Conservation (phyloP, 1,284 basidiomycete species). For the Exobasidium cylindrosporum region DNA sequence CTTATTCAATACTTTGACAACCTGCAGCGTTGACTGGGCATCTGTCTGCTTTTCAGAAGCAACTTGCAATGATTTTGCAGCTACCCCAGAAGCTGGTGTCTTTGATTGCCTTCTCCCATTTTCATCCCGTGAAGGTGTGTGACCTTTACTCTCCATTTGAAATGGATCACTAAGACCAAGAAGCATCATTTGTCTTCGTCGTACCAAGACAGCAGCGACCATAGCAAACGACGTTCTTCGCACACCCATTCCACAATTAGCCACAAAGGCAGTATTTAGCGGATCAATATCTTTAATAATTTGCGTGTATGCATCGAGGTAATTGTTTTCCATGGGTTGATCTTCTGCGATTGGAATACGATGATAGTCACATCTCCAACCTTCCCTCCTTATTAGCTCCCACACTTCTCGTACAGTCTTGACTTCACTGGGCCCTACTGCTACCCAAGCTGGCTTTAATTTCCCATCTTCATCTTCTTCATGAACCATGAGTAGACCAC, state of each 20-base stretch:
- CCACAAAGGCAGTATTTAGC: constrained; percentile 76
- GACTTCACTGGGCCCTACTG: constrained; percentile 79
- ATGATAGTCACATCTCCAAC: constrained; percentile 56
- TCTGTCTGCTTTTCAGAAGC: constrained; percentile 71
- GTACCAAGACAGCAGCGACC: constrained; percentile 84
- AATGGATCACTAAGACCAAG: constrained; percentile 76
- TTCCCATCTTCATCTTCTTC: constrained; percentile 61
- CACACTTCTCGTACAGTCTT: constrained; percentile 82
- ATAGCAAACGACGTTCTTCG: constrained; percentile 97
- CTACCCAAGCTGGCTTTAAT: constrained; percentile 90
- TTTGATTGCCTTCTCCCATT: neutral
- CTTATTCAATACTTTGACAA: constrained; percentile 80
- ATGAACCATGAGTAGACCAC: constrained; percentile 87
- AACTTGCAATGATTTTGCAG: constrained; percentile 32
- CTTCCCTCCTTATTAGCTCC: constrained; percentile 86
- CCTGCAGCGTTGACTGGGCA: constrained; percentile 73
- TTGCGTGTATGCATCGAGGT: constrained; percentile 81
- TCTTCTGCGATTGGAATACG: constrained; percentile 80
- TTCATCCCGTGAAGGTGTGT: neutral
- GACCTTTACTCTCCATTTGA: constrained; percentile 22
- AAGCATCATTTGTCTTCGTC: constrained; percentile 79
- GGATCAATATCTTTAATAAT: constrained; percentile 81
- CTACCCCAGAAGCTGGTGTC: neutral
- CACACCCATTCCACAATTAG: constrained; percentile 96
- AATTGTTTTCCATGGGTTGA: constrained; percentile 54